phyloP scores from a whole-genome alignment of 2,329 filamentous ascomycete genomes.

The Seiridium unicorne region DNA sequence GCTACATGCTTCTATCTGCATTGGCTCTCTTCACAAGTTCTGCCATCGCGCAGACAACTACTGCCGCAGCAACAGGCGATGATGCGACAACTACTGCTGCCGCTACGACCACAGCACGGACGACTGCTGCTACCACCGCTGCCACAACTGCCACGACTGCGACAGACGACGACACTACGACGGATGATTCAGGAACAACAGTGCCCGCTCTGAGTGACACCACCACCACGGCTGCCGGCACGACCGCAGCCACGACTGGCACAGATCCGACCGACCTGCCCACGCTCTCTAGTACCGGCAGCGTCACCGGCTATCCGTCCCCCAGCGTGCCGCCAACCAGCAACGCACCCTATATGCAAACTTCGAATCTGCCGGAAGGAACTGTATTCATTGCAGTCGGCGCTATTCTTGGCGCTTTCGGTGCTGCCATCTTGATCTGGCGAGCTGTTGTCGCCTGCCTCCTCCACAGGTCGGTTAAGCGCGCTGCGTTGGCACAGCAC shows the following conservation, averaged over 20 bases:
- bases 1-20: slow-evolving; percentile 12
- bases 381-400: slow-evolving; percentile 97
- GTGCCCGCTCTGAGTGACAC: background rate
- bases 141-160: background rate
- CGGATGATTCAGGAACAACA: background rate
- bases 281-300: slow-evolving; percentile 49
- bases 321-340: slow-evolving; percentile 78
- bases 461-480: slow-evolving; percentile 86
- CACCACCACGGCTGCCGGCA: background rate
- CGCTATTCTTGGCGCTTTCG: slow-evolving; percentile 80
- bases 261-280: background rate
- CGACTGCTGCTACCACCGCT: slow-evolving; percentile 4
- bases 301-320: slow-evolving; percentile 60
- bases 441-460: slow-evolving; percentile 85
- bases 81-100: slow-evolving; percentile 8
- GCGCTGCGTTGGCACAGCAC: slow-evolving; percentile 75
- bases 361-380: slow-evolving; percentile 80
- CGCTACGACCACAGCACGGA: slow-evolving; percentile 8
- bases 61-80: slow-evolving; percentile 7
- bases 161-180: background rate
- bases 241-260: background rate
- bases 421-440: slow-evolving; percentile 81
- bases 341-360: slow-evolving; percentile 88
- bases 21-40: slow-evolving; percentile 12
- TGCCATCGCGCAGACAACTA: slow-evolving; percentile 12